Evolutionary conservation across 192 early-diverging fungal genomes (phyloP), one percentile per base, ranked within the genome.

Genomic region (Coemansia sp.): DNA sequence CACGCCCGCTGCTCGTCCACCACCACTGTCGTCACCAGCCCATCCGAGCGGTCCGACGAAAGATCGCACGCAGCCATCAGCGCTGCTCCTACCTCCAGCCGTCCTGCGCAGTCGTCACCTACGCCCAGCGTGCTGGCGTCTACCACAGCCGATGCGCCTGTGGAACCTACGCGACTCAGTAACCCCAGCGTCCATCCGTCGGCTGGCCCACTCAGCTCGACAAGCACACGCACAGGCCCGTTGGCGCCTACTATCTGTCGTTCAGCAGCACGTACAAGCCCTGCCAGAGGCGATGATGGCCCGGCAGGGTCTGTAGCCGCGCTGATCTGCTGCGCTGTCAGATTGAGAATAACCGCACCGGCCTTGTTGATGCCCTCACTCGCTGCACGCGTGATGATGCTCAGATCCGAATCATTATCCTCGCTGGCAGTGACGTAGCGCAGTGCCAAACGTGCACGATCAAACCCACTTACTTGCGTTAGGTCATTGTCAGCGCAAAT

Each of bases 1-100:
- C 93, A 91, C n/a, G 90, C 89, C 6, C 87, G 82, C 51, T 88
- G 88, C 76, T 96, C 93, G 83, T 98, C 95, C 4, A 94, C 93
- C 5, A 99, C 96, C 21, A 96, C 84, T 6, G 98, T 99, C 2
- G 96, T 85, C 70, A 92, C 89, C 56, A 99, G 84, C 2, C 91
- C 94, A 76, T 98, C 98, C n/a, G 89, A 51, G 35, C 98, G 93
- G 71, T 99, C 98, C 5, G 75, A 78, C 33, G 21, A 53, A 34
- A 84, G 74, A 1, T 69, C 66, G 16, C 70, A 75, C 35, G 51
- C 75, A 6, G 72, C 63, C 5, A 75, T 36, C 36, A 84, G 48
- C 31, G 77, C 76, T 16, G 57, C 64, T 6, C 60, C 77, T 17
- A 84, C 45, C 44, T 68, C 42, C 40, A 83, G 33, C 3, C 53